Base-by-base conservation (phyloP, 140 eudicot genomes). In the Artemisia princeps region DNA sequence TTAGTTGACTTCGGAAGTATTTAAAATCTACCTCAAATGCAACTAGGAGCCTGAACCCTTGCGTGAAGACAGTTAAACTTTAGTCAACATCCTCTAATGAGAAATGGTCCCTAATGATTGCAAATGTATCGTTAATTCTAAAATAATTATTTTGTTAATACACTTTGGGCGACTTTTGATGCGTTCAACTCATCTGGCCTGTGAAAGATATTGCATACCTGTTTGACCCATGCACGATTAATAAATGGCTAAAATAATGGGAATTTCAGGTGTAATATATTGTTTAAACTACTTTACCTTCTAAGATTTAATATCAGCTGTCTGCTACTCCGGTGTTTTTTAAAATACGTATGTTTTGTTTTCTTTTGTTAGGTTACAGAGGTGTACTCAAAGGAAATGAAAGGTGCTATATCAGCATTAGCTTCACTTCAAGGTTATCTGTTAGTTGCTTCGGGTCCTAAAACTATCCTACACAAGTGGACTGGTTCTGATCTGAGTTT, bases 391-490 rank as follows among this genome's bases (percentile, higher is more conserved):
- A 92, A 92, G 81, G 98, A 92, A 79, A 80, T 92, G 84, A 92
- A 92, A 76, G 98, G 98, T 74, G 96, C 95, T 30, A 92, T 92
- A 77, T 88, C 98, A 69, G 98, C 98, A 22, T 62, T 92, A 74
- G 96, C 96, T 37, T 86, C 96, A 64, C 85, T 92, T 71, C 95
- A 92, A 80, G 98, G 98, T 55, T 86, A 92, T 79, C 64, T 92
- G 71, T 72, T 92, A 62, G 82, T 92, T 68, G 96, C 98, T 70
- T 84, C 96, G n/a, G 98, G 98, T 70, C 98, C 98, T 14, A 92
- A 88, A 82, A 87, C 88, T 75, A 92, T 86, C 57, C 71, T 88
- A 54, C 95, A 92, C 69, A 84, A 81, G 57, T 92, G 96, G 98
- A 85, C 94, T 24, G 98, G 98, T 67, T 81, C 95, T 24, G 98